Base-by-base conservation (phyloP, 2,329 filamentous ascomycete genomes). In the Fusarium mexicanum region DNA sequence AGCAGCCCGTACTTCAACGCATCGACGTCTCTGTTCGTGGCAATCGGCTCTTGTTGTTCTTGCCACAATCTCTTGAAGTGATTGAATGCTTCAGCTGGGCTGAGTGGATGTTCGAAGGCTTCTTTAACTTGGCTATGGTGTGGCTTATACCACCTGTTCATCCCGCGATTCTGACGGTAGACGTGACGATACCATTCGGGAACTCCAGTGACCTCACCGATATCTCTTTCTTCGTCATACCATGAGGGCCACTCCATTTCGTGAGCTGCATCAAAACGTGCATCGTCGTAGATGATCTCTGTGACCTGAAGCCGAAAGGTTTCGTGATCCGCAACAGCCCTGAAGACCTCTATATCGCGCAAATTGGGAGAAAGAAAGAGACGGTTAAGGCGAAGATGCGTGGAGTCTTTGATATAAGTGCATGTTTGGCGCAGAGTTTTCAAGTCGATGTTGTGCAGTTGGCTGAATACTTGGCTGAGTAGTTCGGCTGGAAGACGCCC, bases 21-120 rank as follows among this genome's bases (percentile, higher is more conserved):
- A 14, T 71, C 55, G 3, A 72, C 65, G 60, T 86, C 81, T 11
- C 76, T 69, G 3, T 66, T 61, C 2, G 76, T 75, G 4, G 68
- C 55, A 4, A 85, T 67, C 0, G 83, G 77, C 3, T 80, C 65
- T 16, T 77, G 66, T 67, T 86, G 83, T 14, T 83, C 75, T 18
- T 75, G 64, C 8, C 82, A 71, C 1, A 86, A 72, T 13, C 72
- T 20, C 35, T 79, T 76, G 54, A 85, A 85, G n/a, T 79, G 64
- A 3, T 44, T 38, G 71, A 80, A 84, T 13, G 72, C 69, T 9
- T 66, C 65, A 8, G n/a, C 37, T 8, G 51, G 44, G 18, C 31
- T 35, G 4, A n/a, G 20, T 50, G 3, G 12, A 16, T 33, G 13
- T 14, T 22, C 4, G 4, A 44, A 54, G 3, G 14, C 33, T 6